Base-by-base conservation (phyloP, 2,329 filamentous ascomycete species). In the Fusarium solani-melongenae region DNA sequence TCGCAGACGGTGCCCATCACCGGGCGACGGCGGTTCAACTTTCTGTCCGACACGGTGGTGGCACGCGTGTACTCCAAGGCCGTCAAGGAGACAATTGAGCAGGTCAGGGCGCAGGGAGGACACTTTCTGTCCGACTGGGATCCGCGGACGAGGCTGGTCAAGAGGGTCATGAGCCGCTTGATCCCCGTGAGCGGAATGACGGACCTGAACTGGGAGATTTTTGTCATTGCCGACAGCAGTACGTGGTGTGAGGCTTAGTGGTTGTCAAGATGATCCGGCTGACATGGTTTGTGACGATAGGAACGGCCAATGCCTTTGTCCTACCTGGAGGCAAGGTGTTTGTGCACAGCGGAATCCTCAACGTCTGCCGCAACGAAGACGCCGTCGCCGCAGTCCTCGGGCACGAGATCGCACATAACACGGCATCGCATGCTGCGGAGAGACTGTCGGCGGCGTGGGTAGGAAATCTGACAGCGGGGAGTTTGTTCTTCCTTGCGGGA, bases 321-420 rank as follows among this genome's bases (percentile, higher is more conserved):
- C 87, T 94, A 7, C 93, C 93, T 0, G 93, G 91, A 6, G 93
- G 93, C 27, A 94, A 95, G 76, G 93, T 96, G 1, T 95, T 95
- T 79, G 93, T 96, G 2, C 92, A 91, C 78, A 92, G 90, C 71
- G 93, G 93, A 39, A 90, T 96, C 34, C 81, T 95, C 62, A 86
- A 88, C n/a, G 83, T 94, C 24, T 92, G 92, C 67, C 79, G 86
- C 61, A 90, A 85, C 76, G 92, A 94, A 65, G 89, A 92, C 78
- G 91, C 90, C 4, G 85, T 96, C 29, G 93, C 93, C 6, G 90
- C 93, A 1, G 92, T 96, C 4, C 85, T 96, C 15, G 92, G 92
- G 15, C 93, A 95, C 81, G 93, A 95, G 83, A 93, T 95, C 69
- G 92, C 93, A 20, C 93, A 96, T 79, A 93, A 92, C 71, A 87